Base-by-base conservation (phyloP, 2,329 filamentous ascomycete genomes). In the Aspergillus texensis region DNA sequence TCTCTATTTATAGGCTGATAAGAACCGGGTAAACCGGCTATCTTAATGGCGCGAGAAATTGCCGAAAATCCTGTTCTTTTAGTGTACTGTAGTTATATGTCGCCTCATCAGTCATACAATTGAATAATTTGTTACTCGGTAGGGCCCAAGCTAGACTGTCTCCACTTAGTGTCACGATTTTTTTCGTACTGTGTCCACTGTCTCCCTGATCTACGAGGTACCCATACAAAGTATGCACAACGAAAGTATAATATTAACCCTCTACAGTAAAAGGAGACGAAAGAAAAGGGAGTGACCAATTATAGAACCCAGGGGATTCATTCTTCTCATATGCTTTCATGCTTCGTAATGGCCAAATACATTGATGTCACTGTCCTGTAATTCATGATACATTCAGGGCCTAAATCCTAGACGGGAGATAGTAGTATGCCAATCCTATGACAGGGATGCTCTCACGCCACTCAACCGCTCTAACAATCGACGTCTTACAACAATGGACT, bases 41-140 rank as follows among this genome's bases (percentile, higher is more conserved):
- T 36, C 21, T 24, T 24, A 53, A 24, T 16, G 6, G 30, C 28
- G 11, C 16, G 8, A 53, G 21, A 48, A 26, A 8, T 26, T 48
- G 24, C 24, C 45, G 52, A 55, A 39, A 55, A 55, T 55, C 32
- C 21, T 55, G 52, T 26, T 55, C n/a, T 32, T 5, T 26, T 55
- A 54, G 50, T 36, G 16, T 36, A 53, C 10, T 53, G 28, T 53
- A 24, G 21, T 24, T 24, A 21, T 34, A 53, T 36, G 19, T 54
- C 30, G 52, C 30, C 52, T 54, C 52, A 54, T 54, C 52, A 34
- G 52, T 54, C 52, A 36, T 30, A 54, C 52, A 24, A 54, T 54
- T 36, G 52, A 36, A 6, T 21, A 54, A 54, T 54, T 54, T 53
- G 16, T n/a, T 41, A 9, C 6, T n/a, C 6, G 9, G 11, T 36